Evolutionary conservation across 1,284 basidiomycete genomes (phyloP), one percentile per base, ranked within the genome.

Genomic region (Leccinum variabile): DNA sequence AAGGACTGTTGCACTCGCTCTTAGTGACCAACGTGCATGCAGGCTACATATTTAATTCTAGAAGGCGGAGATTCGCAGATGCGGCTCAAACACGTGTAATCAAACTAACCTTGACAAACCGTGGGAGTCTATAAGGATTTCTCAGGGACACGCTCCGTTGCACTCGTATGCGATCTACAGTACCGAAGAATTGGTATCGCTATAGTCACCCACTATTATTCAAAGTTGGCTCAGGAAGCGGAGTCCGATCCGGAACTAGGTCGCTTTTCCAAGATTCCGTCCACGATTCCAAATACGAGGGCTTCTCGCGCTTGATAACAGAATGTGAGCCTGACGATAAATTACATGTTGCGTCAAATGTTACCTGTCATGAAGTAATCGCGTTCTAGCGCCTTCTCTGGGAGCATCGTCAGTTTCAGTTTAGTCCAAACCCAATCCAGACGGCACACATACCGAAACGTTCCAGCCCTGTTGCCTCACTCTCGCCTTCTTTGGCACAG

Each of bases 321-420:
- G 33, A 65, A 67, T 53, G 57, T 70, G 54, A 70, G 62, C 55
- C 8, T 63, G 66, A 71, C 56, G 66, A 64, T 57, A 59, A 63
- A 63, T 62, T 63, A 61, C 59, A 61, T 59, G 60, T 57, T 59
- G 46, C 61, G 55, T 63, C 60, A n/a, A 66, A 59, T 76, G 81
- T 65, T 68, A 90, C 90, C 89, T 57, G 92, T 95, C 89, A 97
- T 90, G 77, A 95, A 97, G 77, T 95, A 95, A 76, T 97, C 95
- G 63, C 95, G 84, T 78, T 97, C 95, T 64, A 97, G 78, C 39
- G 94, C 93, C 63, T 80, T 89, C 75, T 92, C 94, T 94, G 74
- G 65, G 70, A 62, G 68, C 49, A 64, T 63, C 54, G 11, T 63
- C 72, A 59, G 68, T 10, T 62, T 73, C 59, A 68, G 67, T 59